phyloP scores from a whole-genome alignment of 2,329 filamentous ascomycete species.

The Colletotrichum caudatum region DNA sequence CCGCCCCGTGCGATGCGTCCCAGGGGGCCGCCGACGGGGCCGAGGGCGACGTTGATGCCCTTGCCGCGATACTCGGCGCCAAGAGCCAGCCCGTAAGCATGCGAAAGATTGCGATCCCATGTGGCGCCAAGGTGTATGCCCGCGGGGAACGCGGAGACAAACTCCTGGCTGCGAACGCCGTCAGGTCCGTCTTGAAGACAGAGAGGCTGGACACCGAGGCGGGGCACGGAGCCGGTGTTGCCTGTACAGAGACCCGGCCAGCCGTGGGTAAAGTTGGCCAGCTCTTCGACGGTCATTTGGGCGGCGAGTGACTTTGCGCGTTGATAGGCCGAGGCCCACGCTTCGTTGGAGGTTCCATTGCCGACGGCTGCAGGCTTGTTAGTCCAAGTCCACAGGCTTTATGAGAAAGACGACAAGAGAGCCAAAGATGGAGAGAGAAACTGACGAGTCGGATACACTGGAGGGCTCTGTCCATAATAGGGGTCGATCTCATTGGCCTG shows the following conservation, averaged over 20 bases:
- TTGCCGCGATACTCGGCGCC: conserved; percentile 81
- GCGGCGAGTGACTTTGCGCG: conserved; percentile 68
- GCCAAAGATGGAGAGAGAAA: background rate
- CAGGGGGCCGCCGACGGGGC: conserved; percentile 78
- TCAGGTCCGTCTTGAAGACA: conserved; percentile 63
- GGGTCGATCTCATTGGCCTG: conserved; percentile 28
- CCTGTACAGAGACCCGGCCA: conserved; percentile 52
- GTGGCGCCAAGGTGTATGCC: conserved; percentile 60
- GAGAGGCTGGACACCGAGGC: conserved; percentile 59
- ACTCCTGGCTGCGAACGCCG: conserved; percentile 59
- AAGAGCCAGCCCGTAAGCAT: conserved; percentile 77
- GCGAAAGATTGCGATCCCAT: conserved; percentile 71
- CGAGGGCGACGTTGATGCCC: conserved; percentile 82
- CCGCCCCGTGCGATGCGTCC: conserved; percentile 72
- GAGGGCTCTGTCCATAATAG: conserved; percentile 43
- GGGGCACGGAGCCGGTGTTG: conserved; percentile 60
- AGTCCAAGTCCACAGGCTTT: background rate
- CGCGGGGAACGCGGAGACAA: conserved; percentile 61
- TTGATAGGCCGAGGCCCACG: conserved; percentile 69
- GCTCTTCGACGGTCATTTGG: conserved; percentile 75
- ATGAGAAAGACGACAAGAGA: background rate
- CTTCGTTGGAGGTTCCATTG: conserved; percentile 43
- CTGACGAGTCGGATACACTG: conserved; percentile 47
- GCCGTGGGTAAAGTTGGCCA: conserved; percentile 56
- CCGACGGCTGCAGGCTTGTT: conserved; percentile 1